Conservation (phyloP, 2,329 filamentous ascomycete species). For the Cladosporium sp. region DNA sequence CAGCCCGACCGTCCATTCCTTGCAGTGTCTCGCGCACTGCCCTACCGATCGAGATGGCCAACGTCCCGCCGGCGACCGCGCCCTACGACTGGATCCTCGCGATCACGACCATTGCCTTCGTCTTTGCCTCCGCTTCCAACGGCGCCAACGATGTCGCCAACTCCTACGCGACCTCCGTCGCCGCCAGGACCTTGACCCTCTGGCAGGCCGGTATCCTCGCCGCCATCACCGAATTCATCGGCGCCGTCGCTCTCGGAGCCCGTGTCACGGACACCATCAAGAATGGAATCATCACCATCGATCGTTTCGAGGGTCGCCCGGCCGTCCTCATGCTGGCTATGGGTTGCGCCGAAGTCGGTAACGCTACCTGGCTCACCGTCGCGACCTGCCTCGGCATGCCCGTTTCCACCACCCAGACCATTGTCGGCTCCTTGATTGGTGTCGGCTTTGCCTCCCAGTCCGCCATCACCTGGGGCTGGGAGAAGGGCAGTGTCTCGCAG, state of each 20-base stretch:
- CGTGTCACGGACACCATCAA: constrained; percentile 55
- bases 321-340: constrained; percentile 47
- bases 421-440: constrained; percentile 42
- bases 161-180: constrained; percentile 46
- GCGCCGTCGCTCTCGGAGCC: constrained; percentile 44
- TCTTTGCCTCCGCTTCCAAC: constrained; percentile 56
- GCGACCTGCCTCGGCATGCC: constrained; percentile 50
- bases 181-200: constrained; percentile 46
- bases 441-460: constrained; percentile 32
- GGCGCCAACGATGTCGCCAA: constrained; percentile 51
- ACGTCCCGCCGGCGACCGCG: background rate
- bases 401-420: constrained; percentile 54
- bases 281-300: constrained; percentile 49
- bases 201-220: constrained; percentile 43
- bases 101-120: constrained; percentile 56
- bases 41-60: too few species aligned
- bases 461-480: constrained; percentile 32
- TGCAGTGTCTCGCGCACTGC: too few species aligned
- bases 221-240: constrained; percentile 45
- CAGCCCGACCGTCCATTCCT: too few species aligned
- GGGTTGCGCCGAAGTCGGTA: constrained; percentile 31
- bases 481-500: constrained; percentile 36
- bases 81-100: constrained; percentile 42
- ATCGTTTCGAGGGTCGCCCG: constrained; percentile 41
- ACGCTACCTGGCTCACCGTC: constrained; percentile 48